Percentiles rank a stretch among this genome's conserved stretches.
These are phyloP conservation scores for Diaporthe longicolla DNA, from an alignment of 2,329 filamentous ascomycete genomes.

Conservation along the genomic window DNA sequence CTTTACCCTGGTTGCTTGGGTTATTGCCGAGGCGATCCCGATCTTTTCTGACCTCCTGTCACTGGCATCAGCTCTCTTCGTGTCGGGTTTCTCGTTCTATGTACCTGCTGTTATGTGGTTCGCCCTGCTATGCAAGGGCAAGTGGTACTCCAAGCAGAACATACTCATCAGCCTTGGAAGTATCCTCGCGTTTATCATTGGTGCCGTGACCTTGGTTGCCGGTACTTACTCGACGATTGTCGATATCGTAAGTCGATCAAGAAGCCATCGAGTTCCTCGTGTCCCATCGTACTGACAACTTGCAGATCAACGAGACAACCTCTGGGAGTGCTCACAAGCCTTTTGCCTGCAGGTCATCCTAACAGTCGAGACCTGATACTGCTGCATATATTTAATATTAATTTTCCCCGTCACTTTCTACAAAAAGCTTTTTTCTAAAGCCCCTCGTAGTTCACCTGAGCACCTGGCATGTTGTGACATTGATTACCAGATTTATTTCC, in stretches of 20 bases:
- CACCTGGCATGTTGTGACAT: background rate
- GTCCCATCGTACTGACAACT: background rate
- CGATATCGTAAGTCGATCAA: conserved; percentile 48
- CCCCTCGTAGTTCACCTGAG: background rate
- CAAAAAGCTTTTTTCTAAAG: too few species aligned
- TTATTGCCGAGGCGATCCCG: conserved; percentile 81
- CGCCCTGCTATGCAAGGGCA: conserved; percentile 51
- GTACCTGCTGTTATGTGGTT: conserved; percentile 53
- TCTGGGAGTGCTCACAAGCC: conserved; percentile 28
- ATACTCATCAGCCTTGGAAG: conserved; percentile 44
- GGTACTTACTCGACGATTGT: conserved; percentile 49
- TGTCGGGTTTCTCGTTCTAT: conserved; percentile 60
- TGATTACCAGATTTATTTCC: background rate
- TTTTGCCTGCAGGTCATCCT: conserved; percentile 14
- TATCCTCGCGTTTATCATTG: conserved; percentile 46
- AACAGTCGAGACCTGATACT: background rate
- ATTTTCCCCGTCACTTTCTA: background rate
- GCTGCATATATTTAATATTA: background rate
- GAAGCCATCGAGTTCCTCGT: background rate
- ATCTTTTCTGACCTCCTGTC: conserved; percentile 78
- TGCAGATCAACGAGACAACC: conserved; percentile 12
- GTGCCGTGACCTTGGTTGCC: conserved; percentile 47
- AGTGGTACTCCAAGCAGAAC: conserved; percentile 49
- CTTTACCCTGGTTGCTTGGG: conserved; percentile 75
- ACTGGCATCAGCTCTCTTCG: conserved; percentile 64